Percentiles rank a stretch among this genome's conserved stretches.
phyloP scores from a whole-genome alignment of 1,284 basidiomycete genomes.

The Rugosomyces carneus region DNA sequence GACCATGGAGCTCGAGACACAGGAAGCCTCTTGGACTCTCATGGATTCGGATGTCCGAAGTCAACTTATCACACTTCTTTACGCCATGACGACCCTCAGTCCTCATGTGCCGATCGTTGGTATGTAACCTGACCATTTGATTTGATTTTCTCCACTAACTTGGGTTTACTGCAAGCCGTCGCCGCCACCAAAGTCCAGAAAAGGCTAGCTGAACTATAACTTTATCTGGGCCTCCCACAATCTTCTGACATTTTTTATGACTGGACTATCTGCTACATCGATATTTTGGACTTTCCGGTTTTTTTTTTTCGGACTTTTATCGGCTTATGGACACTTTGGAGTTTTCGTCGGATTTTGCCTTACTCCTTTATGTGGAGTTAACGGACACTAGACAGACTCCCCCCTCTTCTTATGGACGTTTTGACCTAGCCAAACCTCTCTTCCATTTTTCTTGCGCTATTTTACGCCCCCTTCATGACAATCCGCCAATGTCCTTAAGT shows the following conservation, averaged over 20 bases:
- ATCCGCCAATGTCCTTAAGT: constrained; percentile 5
- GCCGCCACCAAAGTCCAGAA: constrained; percentile 30
- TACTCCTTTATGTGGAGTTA: constrained; percentile 10
- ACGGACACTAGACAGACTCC: constrained; percentile 18
- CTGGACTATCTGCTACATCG: neutral
- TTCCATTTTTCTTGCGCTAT: neutral
- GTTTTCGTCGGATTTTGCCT: constrained; percentile 16
- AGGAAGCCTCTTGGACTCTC: constrained; percentile 55
- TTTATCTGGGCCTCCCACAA: neutral
- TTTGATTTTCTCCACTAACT: constrained; percentile 1
- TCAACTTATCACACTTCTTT: constrained; percentile 55
- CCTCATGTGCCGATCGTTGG: constrained; percentile 55
- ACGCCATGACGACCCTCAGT: constrained; percentile 56
- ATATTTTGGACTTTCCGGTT: constrained; percentile 7
- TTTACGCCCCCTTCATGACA: constrained; percentile 11
- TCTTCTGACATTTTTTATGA: neutral
- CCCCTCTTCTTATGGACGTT: constrained; percentile 14
- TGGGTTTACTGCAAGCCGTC: constrained; percentile 18
- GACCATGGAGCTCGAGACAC: constrained; percentile 52
- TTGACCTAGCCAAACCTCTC: constrained; percentile 8
- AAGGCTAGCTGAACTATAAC: constrained; percentile 33
- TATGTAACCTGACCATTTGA: constrained; percentile 20
- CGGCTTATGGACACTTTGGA: constrained; percentile 18
- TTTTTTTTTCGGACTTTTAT: constrained; percentile 14
- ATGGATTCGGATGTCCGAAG: constrained; percentile 48